phyloP scores from a whole-genome alignment of 306 rosid genomes.

The Canavalia ensiformis region DNA sequence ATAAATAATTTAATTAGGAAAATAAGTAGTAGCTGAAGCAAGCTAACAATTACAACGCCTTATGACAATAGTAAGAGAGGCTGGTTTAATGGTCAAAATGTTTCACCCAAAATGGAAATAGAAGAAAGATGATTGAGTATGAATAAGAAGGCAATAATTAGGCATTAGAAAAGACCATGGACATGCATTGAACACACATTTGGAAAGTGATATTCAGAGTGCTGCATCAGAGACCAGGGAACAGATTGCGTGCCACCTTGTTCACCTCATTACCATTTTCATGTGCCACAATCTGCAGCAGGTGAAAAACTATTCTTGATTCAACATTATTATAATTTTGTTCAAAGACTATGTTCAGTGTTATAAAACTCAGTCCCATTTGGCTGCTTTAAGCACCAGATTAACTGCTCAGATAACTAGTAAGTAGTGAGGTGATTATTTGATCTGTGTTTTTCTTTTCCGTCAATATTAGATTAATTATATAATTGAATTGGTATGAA shows the following conservation, averaged over 20 bases:
- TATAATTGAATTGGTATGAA: not conserved
- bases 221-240: not conserved
- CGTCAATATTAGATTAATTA: too few species aligned
- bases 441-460: too few species aligned
- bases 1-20: not conserved
- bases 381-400: not conserved
- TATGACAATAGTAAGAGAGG: too few species aligned
- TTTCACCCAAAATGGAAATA: not conserved
- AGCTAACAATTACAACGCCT: not conserved
- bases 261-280: not conserved
- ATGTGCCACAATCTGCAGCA: constrained; percentile 6
- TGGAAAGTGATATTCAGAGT: not conserved
- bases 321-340: not conserved
- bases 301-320: not conserved
- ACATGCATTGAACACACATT: not conserved
- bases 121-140: not conserved
- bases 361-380: not conserved
- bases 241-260: not conserved
- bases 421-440: too few species aligned
- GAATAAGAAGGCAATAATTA: not conserved
- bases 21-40: not conserved
- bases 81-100: too few species aligned
- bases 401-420: not conserved
- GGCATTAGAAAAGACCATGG: too few species aligned
- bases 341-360: not conserved